These are phyloP conservation scores for Alternaria triticina DNA, from an alignment of 2,329 filamentous ascomycete genomes.

Conservation along the genomic window DNA sequence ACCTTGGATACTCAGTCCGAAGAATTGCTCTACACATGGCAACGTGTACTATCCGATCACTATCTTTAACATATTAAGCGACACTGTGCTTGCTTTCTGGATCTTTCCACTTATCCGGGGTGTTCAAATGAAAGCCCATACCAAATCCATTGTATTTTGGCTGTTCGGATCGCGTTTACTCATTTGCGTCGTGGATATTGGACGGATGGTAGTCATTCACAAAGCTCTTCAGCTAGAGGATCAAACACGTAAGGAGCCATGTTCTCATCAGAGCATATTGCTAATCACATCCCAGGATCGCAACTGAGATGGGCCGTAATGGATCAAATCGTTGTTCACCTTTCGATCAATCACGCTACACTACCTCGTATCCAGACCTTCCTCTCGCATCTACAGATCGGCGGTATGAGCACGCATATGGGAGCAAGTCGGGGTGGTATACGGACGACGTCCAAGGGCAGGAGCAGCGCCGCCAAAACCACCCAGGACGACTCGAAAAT, in stretches of 20 bases:
- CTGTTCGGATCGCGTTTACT: slow-evolving; percentile 16
- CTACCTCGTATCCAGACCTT: slow-evolving; percentile 13
- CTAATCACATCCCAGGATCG: slow-evolving; percentile 1
- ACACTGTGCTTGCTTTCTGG: slow-evolving; percentile 28
- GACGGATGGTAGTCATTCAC: slow-evolving; percentile 5
- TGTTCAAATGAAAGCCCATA: slow-evolving; percentile 9
- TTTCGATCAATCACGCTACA: slow-evolving; percentile 18
- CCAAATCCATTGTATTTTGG: slow-evolving; percentile 5
- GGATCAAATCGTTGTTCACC: slow-evolving; percentile 15
- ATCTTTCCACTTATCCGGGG: slow-evolving; percentile 24
- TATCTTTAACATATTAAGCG: slow-evolving; percentile 29
- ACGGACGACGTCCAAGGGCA: not conserved
- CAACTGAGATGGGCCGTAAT: slow-evolving; percentile 11
- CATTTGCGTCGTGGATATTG: slow-evolving; percentile 7
- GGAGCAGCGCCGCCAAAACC: not conserved
- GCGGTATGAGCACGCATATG: not conserved
- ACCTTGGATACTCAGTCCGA: slow-evolving; percentile 17
- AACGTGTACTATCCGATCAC: slow-evolving; percentile 23
- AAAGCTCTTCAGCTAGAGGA: slow-evolving; percentile 9
- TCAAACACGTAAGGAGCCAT: slow-evolving; percentile 6
- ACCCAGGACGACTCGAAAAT: not conserved
- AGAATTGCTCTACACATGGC: slow-evolving; percentile 20
- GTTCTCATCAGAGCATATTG: not conserved
- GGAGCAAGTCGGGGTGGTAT: not conserved
- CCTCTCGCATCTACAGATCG: slow-evolving; percentile 11